Evolutionary conservation across 306 rosid genomes (phyloP).

Genomic region (Mimosa pudica): DNA sequence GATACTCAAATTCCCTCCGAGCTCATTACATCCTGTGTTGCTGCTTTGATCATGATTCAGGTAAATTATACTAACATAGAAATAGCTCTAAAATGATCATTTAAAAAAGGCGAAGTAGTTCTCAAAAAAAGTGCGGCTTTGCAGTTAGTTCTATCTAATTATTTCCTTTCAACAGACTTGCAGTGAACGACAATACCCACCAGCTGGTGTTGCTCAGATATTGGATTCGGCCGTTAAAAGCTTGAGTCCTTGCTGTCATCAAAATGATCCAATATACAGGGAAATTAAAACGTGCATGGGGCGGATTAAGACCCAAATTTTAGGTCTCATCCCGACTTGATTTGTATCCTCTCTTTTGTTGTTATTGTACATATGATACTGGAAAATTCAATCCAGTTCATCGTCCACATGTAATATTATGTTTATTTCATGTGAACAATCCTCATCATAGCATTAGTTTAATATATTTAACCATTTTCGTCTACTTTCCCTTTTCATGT

Average conservation of each 20-base stretch:
- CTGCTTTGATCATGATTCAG: constrained; percentile 88
- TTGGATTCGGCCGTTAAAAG: constrained; percentile 79
- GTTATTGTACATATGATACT: constrained; percentile 45
- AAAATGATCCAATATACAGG: constrained; percentile 77
- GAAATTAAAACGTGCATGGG: constrained; percentile 96
- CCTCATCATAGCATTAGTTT: not conserved
- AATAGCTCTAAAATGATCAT: not conserved
- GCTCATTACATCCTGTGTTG: constrained; percentile 82
- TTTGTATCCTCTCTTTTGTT: constrained; percentile 15
- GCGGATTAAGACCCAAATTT: constrained; percentile 86
- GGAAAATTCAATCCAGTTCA: constrained; percentile 30
- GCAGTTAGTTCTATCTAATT: constrained; percentile 5
- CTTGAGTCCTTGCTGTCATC: constrained; percentile 70
- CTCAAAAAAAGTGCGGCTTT: not conserved
- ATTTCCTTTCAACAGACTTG: constrained; percentile 62
- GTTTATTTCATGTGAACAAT: constrained; percentile 23
- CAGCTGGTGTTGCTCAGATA: constrained; percentile 83
- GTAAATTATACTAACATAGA: constrained; percentile 37
- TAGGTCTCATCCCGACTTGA: constrained; percentile 89
- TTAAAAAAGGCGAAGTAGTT: too few species aligned
- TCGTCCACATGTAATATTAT: not conserved
- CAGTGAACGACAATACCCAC: constrained; percentile 89
- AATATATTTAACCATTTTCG: constrained; percentile 27
- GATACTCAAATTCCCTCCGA: constrained; percentile 72
- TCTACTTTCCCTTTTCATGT: constrained; percentile 8